phyloP scores from a whole-genome alignment of 257 asterid species.

The Nicotiana undulata region DNA sequence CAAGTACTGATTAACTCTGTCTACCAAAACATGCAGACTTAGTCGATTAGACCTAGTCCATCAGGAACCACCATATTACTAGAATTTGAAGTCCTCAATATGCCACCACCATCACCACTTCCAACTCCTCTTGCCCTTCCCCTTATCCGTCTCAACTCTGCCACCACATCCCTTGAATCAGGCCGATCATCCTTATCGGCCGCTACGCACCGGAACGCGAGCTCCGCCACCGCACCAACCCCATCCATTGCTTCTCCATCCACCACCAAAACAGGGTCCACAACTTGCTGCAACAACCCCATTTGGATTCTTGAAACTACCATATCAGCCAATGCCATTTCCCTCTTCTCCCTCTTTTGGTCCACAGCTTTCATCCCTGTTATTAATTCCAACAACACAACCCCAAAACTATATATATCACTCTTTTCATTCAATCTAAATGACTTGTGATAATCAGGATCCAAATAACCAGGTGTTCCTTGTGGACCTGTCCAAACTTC shows the following conservation, averaged over 20 bases:
- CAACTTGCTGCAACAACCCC: conserved; percentile 82
- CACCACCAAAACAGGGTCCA: conserved; percentile 65
- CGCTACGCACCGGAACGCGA: conserved; percentile 84
- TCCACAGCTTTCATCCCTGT: conserved; percentile 93
- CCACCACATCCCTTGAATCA: conserved; percentile 73
- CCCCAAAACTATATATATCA: conserved; percentile 89
- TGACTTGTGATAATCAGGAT: conserved; percentile 79
- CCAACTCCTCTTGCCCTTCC: conserved; percentile 33
- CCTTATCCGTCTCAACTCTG: conserved; percentile 61
- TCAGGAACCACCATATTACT: conserved; percentile 70
- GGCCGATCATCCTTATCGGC: conserved; percentile 86
- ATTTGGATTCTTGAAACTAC: conserved; percentile 82
- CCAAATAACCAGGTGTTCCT: conserved; percentile 92
- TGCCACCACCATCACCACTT: conserved; percentile 30
- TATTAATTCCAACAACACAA: conserved; percentile 67
- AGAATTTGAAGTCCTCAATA: conserved; percentile 48
- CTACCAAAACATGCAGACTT: neutral
- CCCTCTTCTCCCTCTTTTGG: conserved; percentile 72
- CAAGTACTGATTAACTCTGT: neutral
- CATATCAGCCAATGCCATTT: conserved; percentile 80
- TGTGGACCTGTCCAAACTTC: conserved; percentile 97
- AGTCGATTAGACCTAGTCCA: conserved; percentile 32
- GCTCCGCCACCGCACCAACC: conserved; percentile 66
- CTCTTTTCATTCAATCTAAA: conserved; percentile 86
- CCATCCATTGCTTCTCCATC: conserved; percentile 63